These are phyloP conservation scores for Serendipita sp. DNA, from an alignment of 768 basidiomycete genomes.

Conservation along the genomic window DNA sequence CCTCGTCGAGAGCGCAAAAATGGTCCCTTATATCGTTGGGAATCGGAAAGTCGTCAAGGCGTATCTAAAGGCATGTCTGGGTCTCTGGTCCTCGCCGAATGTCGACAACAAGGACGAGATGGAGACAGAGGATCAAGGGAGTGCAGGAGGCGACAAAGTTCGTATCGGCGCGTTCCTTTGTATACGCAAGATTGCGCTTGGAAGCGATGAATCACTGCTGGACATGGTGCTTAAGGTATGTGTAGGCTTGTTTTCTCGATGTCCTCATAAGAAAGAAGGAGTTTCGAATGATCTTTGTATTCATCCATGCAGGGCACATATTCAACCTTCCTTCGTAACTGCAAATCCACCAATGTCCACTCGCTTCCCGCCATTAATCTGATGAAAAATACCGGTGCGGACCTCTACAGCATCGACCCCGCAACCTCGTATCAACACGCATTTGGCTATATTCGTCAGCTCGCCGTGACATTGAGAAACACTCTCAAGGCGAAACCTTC, in stretches of 20 bases:
- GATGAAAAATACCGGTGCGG: constrained; percentile 96
- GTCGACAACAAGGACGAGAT: neutral
- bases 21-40: constrained; percentile 74
- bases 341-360: constrained; percentile 72
- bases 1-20: constrained; percentile 69
- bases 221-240: constrained; percentile 77
- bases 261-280: neutral
- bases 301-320: constrained; percentile 58
- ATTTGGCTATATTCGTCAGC: constrained; percentile 87
- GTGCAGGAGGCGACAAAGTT: constrained; percentile 41
- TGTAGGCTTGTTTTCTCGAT: neutral
- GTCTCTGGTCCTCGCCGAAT: constrained; percentile 60
- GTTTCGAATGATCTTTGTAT: too few species aligned
- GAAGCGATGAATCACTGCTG: constrained; percentile 62
- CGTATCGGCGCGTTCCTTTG: constrained; percentile 79
- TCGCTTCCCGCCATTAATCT: constrained; percentile 83
- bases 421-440: constrained; percentile 77
- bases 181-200: constrained; percentile 61
- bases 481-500: constrained; percentile 74
- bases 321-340: constrained; percentile 64
- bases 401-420: constrained; percentile 70
- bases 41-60: constrained; percentile 72
- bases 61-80: constrained; percentile 82
- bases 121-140: neutral
- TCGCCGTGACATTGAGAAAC: constrained; percentile 82